These are phyloP conservation scores for Sindora glabra DNA, from an alignment of 306 rosid genomes.

Conservation along the genomic window DNA sequence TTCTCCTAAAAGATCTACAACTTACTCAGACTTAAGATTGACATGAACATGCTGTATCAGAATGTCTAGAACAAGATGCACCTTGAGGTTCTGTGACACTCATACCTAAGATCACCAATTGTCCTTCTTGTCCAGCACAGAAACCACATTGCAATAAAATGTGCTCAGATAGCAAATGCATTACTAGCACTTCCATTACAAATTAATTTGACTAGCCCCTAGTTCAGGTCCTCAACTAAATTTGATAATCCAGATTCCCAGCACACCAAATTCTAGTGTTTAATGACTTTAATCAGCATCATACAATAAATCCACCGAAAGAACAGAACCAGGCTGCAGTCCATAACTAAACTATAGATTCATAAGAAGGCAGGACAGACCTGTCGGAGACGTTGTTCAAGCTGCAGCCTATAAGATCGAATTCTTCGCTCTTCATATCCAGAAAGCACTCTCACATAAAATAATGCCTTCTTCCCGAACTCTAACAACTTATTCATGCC, in stretches of 20 bases:
- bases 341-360: too few species aligned
- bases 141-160: too few species aligned
- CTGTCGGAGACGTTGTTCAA: slow-evolving; percentile 38
- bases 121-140: too few species aligned
- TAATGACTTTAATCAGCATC: background rate
- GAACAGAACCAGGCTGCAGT: too few species aligned
- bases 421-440: slow-evolving; percentile 91
- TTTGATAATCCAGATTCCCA: slow-evolving; percentile 1
- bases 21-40: background rate
- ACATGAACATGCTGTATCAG: background rate
- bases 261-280: background rate
- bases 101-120: background rate
- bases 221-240: background rate
- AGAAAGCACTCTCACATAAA: slow-evolving; percentile 69
- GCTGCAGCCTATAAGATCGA: slow-evolving; percentile 49
- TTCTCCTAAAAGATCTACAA: background rate
- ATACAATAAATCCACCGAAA: too few species aligned
- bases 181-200: too few species aligned
- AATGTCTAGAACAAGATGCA: slow-evolving; percentile 3
- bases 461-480: slow-evolving; percentile 58
- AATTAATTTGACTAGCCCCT: background rate
- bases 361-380: slow-evolving; percentile 16
- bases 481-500: slow-evolving; percentile 35
- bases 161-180: too few species aligned
- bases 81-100: background rate